Evolutionary conservation across 2,329 filamentous ascomycete genomes (phyloP).

Genomic region (Zymoseptoria ardabiliae): DNA sequence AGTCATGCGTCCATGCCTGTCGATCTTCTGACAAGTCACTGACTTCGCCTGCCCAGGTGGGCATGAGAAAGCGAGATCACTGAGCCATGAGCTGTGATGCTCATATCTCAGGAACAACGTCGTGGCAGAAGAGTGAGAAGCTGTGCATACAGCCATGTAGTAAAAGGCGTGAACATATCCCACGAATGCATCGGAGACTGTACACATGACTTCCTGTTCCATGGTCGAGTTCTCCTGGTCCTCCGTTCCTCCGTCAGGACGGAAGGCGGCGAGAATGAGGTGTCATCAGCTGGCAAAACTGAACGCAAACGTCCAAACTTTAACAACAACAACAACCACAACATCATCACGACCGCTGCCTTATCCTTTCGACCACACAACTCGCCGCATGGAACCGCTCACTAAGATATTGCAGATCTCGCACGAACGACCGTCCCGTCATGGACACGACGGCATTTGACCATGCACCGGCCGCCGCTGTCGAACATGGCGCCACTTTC

Average conservation of each 20-base stretch:
- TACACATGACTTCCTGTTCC: no score
- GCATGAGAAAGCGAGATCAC: constrained; percentile 15
- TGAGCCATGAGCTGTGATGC: not conserved
- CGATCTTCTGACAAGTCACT: not conserved
- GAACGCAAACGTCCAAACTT: no score
- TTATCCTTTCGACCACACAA: not conserved
- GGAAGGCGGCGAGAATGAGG: no score
- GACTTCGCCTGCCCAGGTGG: not conserved
- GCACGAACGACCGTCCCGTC: not conserved
- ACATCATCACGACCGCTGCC: no score
- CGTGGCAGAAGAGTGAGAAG: no score
- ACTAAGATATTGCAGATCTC: not conserved
- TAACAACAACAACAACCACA: no score
- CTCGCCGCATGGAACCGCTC: not conserved
- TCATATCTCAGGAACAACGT: not conserved
- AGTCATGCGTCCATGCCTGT: not conserved
- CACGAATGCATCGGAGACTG: no score
- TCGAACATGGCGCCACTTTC: not conserved
- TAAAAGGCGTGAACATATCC: no score
- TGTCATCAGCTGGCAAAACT: no score
- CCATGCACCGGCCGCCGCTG: not conserved
- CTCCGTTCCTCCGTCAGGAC: no score
- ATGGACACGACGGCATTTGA: not conserved
- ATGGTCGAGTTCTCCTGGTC: no score
- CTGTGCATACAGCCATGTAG: no score